Evolutionary conservation across 306 rosid genomes (phyloP).

Genomic region (Abrus precatorius): DNA sequence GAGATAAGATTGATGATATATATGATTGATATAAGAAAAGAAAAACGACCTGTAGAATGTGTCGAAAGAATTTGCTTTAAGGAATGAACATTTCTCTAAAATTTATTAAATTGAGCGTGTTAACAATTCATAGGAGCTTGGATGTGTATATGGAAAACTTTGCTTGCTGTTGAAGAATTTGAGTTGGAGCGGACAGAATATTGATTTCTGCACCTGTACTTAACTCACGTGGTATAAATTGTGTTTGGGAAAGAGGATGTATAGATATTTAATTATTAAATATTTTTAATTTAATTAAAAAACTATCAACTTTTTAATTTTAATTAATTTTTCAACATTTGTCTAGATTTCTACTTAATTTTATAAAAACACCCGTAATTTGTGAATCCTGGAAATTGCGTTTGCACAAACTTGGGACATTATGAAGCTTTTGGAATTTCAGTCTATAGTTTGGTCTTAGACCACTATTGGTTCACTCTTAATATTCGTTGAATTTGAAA

Average conservation of each 20-base stretch:
- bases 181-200: background rate
- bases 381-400: conserved; percentile 29
- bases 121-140: background rate
- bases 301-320: too few relatives aligned
- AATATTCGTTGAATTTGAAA: background rate
- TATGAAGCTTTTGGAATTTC: background rate
- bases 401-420: background rate
- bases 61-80: too few relatives aligned
- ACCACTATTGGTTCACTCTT: background rate
- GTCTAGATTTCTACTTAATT: too few relatives aligned
- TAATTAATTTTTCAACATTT: too few relatives aligned
- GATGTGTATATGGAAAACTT: background rate
- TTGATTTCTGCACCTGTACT: background rate
- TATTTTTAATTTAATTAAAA: too few relatives aligned
- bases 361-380: background rate
- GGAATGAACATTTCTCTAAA: too few relatives aligned
- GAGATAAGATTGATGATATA: too few relatives aligned
- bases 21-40: too few relatives aligned
- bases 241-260: too few relatives aligned
- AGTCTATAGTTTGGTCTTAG: background rate
- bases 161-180: background rate
- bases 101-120: background rate
- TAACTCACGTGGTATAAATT: background rate
- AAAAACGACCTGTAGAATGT: too few relatives aligned
- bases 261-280: too few relatives aligned